Evolutionary conservation across 2,329 filamentous ascomycete genomes (phyloP).

Genomic region (Aspergillus sp.): DNA sequence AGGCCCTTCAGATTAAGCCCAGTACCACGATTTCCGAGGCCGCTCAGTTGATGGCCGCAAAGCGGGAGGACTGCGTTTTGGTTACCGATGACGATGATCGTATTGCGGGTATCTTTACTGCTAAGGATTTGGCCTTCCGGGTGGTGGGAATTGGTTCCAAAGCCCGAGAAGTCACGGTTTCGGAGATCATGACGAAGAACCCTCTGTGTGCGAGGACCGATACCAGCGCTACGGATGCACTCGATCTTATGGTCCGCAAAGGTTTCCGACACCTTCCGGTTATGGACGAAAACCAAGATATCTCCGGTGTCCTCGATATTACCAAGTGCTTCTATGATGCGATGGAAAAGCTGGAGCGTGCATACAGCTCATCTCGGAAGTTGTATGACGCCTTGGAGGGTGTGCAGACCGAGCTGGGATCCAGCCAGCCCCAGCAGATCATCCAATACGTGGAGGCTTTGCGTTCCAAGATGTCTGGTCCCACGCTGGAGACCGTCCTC

Average conservation of each 20-base stretch:
- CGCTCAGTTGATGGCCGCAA: conserved; percentile 96
- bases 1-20: conserved; percentile 95
- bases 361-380: conserved; percentile 95
- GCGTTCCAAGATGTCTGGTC: conserved; percentile 92
- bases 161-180: conserved; percentile 81
- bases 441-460: conserved; percentile 98
- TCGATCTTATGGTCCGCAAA: conserved; percentile 97
- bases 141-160: conserved; percentile 88
- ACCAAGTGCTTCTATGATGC: conserved; percentile 99
- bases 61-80: conserved; percentile 93
- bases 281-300: conserved; percentile 99
- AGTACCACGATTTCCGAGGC: conserved; percentile 89
- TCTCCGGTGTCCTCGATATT: conserved; percentile 94
- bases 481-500: conserved; percentile 87
- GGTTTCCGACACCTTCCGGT: conserved; percentile 95
- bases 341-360: conserved; percentile 98
- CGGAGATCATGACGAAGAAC: conserved; percentile 99
- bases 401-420: conserved; percentile 91
- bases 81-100: conserved; percentile 97
- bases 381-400: conserved; percentile 95
- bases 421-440: conserved; percentile 94
- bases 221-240: conserved; percentile 91
- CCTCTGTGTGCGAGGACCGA: conserved; percentile 94
- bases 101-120: conserved; percentile 97
- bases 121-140: conserved; percentile 95